Evolutionary conservation across 1,284 basidiomycete species (phyloP).

Genomic region (Coniferiporia sulphurascens): DNA sequence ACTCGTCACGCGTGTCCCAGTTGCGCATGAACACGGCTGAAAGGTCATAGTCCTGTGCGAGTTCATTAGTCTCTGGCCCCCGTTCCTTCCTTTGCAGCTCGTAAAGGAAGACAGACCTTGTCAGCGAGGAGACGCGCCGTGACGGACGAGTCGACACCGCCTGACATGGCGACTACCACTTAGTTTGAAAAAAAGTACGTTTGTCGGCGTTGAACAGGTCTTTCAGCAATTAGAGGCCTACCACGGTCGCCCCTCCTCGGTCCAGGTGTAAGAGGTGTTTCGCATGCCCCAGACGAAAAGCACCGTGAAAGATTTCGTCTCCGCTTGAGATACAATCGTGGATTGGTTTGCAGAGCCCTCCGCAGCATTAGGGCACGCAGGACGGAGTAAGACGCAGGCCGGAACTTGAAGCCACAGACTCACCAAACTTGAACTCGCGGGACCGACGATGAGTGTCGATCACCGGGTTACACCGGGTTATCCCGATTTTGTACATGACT

Average conservation of each 20-base stretch:
- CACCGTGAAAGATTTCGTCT: too few species aligned
- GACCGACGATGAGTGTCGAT: too few species aligned
- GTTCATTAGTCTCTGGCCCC: not conserved
- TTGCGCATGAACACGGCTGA: conserved; percentile 95
- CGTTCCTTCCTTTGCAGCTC: not conserved
- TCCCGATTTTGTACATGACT: too few species aligned
- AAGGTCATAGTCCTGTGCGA: conserved; percentile 65
- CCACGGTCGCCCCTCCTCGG: conserved; percentile 53
- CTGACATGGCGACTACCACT: conserved; percentile 94
- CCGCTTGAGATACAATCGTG: too few species aligned
- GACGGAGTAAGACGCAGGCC: too few species aligned
- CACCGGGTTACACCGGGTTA: too few species aligned
- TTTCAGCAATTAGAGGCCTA: conserved; percentile 22
- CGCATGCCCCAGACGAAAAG: not conserved
- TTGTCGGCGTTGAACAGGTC: not conserved
- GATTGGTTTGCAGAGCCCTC: too few species aligned
- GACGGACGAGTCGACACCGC: conserved; percentile 93
- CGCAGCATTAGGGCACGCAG: too few species aligned
- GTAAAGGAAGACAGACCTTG: conserved; percentile 37
- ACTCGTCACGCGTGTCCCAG: conserved; percentile 80
- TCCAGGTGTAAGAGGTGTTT: not conserved
- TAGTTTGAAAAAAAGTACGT: not conserved
- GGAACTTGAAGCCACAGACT: too few species aligned
- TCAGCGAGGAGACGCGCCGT: conserved; percentile 71
- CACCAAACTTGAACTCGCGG: too few species aligned